Conservation (phyloP, 2,329 filamentous ascomycete genomes). For the Trichoderma gracile region DNA sequence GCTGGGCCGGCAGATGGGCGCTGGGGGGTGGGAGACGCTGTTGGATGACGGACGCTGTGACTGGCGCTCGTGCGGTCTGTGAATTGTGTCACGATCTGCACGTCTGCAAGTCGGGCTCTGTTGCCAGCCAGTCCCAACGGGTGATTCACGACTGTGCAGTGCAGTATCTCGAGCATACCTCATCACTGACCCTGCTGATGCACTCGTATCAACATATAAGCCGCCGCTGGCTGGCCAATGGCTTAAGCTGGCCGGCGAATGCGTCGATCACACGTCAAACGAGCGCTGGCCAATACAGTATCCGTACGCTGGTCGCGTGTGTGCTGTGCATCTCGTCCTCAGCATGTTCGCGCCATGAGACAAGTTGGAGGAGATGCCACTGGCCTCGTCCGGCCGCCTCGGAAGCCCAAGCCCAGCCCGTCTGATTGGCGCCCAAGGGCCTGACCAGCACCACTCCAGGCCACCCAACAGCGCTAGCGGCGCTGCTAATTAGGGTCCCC, state of each 20-base stretch:
- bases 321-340: background rate
- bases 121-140: too few relatives aligned
- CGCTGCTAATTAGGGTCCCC: background rate
- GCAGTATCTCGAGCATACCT: background rate
- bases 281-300: too few relatives aligned
- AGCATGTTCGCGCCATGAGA: background rate
- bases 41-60: conserved; percentile 7
- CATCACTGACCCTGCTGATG: too few relatives aligned
- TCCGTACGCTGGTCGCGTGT: too few relatives aligned
- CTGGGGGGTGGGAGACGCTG: background rate
- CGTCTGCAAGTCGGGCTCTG: too few relatives aligned
- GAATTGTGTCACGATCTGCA: conserved; percentile 23
- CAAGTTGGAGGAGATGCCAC: background rate
- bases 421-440: conserved; percentile 20
- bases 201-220: background rate
- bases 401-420: conserved; percentile 11
- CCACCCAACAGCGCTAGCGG: background rate
- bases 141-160: background rate
- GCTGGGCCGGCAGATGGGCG: conserved; percentile 7
- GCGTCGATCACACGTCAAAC: too few relatives aligned
- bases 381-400: conserved; percentile 3
- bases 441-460: background rate
- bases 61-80: conserved; percentile 10
- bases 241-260: too few relatives aligned
- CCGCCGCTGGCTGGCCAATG: background rate